Evolutionary conservation across 2,329 filamentous ascomycete species (phyloP).

Genomic region (Zopfia rhizophila): DNA sequence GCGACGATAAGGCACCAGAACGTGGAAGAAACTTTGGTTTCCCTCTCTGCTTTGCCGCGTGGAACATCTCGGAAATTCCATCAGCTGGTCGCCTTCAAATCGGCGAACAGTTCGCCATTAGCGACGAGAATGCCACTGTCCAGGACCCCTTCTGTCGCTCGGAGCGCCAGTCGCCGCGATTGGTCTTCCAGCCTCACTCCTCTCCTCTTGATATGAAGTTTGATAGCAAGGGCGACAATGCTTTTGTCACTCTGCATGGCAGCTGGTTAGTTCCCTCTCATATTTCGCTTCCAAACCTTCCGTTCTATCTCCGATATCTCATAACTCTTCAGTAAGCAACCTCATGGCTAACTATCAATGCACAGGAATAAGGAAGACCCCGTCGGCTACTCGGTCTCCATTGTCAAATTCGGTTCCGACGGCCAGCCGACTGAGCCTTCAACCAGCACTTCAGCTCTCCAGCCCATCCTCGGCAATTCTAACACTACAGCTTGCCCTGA

Average conservation of each 20-base stretch:
- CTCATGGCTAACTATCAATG: neutral
- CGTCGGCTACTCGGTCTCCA: conserved; percentile 58
- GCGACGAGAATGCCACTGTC: conserved; percentile 43
- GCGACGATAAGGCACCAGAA: conserved; percentile 50
- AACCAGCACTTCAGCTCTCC: conserved; percentile 57
- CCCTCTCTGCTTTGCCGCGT: conserved; percentile 72
- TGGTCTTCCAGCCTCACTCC: conserved; percentile 71
- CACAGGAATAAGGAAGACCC: conserved; percentile 54
- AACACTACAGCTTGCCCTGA: conserved; percentile 63
- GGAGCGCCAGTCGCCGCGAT: conserved; percentile 51
- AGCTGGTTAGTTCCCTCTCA: conserved; percentile 61
- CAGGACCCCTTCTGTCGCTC: conserved; percentile 56
- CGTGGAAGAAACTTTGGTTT: conserved; percentile 71
- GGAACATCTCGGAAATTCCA: conserved; percentile 64
- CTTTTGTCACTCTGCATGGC: conserved; percentile 74
- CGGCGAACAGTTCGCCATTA: conserved; percentile 59
- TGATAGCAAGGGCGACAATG: conserved; percentile 62
- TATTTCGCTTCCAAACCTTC: no score
- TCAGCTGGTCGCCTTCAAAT: conserved; percentile 51
- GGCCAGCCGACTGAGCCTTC: conserved; percentile 53
- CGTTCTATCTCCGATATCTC: no score
- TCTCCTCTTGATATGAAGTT: conserved; percentile 77
- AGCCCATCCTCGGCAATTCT: conserved; percentile 64
- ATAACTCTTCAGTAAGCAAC: no score
- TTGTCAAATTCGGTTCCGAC: conserved; percentile 52